Percentiles rank a stretch among this genome's conserved stretches.
These are phyloP conservation scores for Erythrophleum fordii DNA, from an alignment of 306 rosid genomes.

Conservation along the genomic window DNA sequence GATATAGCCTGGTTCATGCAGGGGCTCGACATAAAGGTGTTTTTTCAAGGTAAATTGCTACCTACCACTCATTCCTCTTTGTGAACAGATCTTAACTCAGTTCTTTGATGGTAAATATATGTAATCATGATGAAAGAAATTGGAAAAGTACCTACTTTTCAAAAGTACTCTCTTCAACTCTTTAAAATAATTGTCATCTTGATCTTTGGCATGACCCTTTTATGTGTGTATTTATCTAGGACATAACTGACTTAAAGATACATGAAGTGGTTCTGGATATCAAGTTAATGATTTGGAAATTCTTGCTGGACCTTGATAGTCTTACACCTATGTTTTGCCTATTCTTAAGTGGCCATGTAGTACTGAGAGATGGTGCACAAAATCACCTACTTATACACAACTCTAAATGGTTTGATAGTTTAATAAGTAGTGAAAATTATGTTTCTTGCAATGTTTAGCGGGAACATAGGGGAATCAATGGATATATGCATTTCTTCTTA, in stretches of 20 bases:
- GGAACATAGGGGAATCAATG: neutral
- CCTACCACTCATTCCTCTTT: slow-evolving; percentile 1
- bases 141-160: neutral
- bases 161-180: slow-evolving; percentile 22
- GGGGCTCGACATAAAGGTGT: slow-evolving; percentile 97
- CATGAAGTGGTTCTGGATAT: neutral
- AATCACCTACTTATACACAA: neutral
- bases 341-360: neutral
- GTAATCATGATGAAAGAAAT: neutral
- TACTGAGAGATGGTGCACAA: neutral
- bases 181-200: slow-evolving; percentile 15
- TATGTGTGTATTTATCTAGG: neutral
- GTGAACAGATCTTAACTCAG: slow-evolving; percentile 23
- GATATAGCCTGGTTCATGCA: slow-evolving; percentile 72
- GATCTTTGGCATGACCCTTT: slow-evolving; percentile 1
- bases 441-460: slow-evolving; percentile 20
- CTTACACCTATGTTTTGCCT: neutral
- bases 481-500: slow-evolving; percentile 11
- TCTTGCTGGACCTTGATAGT: neutral
- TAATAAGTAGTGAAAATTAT: neutral
- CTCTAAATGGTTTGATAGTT: slow-evolving; percentile 29
- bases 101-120: neutral
- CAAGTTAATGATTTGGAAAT: slow-evolving; percentile 3
- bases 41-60: slow-evolving; percentile 77
- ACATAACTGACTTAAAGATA: neutral